Base-by-base conservation (phyloP, 805 yeast genomes). In the Candida easanensis region DNA sequence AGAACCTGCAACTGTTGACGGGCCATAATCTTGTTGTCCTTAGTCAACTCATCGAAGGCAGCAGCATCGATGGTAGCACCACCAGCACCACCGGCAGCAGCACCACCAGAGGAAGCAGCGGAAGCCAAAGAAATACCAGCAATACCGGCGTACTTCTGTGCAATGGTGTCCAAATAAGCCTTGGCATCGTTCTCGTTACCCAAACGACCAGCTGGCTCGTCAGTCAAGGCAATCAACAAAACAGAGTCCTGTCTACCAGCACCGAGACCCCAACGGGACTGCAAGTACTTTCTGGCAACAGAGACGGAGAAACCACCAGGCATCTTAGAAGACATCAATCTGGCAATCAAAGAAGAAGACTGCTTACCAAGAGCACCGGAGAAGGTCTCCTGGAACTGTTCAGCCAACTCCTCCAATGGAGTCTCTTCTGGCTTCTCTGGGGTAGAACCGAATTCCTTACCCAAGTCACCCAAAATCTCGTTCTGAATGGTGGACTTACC, bases 381-480 rank as follows among this genome's bases (percentile, higher is more conserved):
- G 74, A 88, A 93, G 21, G 90, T 73, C 52, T 88, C 96, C 72
- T 91, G 97, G 79, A 93, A 88, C 58, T 79, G 82, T 62, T 88
- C 98, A 38, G 98, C 97, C 65, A 93, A 80, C 69, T 93, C 99
- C 62, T 80, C 86, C 57, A 93, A 77, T 49, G 99, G 99, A 33
- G 96, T 86, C 63, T 93, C 99, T 71, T 93, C 99, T 50, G 99
- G 97, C 70, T 93, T 93, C 70, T 93, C 99, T 33, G 99, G 99
- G 38, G 97, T 90, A 35, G 93, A 70, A 59, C 98, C 97, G 62
- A 93, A 93, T 71, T 93, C 99, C 70, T 93, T 93, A 63, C 98
- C 98, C 60, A 93, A 77, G 62, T 93, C 99, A 76, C 99, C 99
- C 57, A 93, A 79, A 56, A 93, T 93, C 75, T 93, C 99, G 69